Evolutionary conservation across 2,329 filamentous ascomycete species (phyloP).

Genomic region (Teratosphaeria gauchensis): DNA sequence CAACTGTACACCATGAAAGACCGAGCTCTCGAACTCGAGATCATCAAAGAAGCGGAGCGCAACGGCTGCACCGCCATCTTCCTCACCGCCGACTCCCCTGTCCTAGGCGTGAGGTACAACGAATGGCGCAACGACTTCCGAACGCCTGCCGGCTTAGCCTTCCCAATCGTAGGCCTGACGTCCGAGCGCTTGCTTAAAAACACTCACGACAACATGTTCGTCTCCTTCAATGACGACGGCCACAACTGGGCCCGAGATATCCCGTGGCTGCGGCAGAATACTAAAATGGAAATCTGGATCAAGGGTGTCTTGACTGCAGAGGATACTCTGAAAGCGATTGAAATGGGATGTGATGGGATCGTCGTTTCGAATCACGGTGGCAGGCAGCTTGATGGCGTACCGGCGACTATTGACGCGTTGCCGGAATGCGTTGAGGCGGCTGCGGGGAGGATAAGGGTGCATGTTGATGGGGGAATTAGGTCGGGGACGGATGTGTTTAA

Average conservation of each 20-base stretch:
- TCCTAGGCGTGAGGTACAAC: conserved; percentile 44
- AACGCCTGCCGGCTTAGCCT: conserved; percentile 19
- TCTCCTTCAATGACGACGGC: conserved; percentile 19
- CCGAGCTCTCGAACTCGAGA: conserved; percentile 36
- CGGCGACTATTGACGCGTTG: conserved; percentile 43
- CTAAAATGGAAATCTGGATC: conserved; percentile 41
- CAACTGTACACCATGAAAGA: conserved; percentile 47
- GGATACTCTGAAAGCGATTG: conserved; percentile 37
- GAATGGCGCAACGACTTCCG: conserved; percentile 45
- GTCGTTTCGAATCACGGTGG: conserved; percentile 44
- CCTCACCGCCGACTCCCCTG: conserved; percentile 46
- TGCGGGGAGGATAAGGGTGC: conserved; percentile 44
- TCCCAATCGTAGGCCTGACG: conserved; percentile 19
- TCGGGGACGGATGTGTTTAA: conserved; percentile 51
- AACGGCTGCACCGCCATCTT: conserved; percentile 45
- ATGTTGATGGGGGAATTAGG: conserved; percentile 52
- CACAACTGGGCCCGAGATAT: conserved; percentile 31
- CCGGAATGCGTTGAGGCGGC: conserved; percentile 31
- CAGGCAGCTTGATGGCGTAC: conserved; percentile 48
- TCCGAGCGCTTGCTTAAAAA: conserved; percentile 15
- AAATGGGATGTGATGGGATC: conserved; percentile 29
- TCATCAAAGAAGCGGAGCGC: conserved; percentile 20
- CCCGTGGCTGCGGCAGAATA: conserved; percentile 39
- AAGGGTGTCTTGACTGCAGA: conserved; percentile 33
- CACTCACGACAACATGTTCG: conserved; percentile 23